Evolutionary conservation across 2,329 filamentous ascomycete genomes (phyloP), one percentile per base, ranked within the genome.

Genomic region (Meredithiella fracta): DNA sequence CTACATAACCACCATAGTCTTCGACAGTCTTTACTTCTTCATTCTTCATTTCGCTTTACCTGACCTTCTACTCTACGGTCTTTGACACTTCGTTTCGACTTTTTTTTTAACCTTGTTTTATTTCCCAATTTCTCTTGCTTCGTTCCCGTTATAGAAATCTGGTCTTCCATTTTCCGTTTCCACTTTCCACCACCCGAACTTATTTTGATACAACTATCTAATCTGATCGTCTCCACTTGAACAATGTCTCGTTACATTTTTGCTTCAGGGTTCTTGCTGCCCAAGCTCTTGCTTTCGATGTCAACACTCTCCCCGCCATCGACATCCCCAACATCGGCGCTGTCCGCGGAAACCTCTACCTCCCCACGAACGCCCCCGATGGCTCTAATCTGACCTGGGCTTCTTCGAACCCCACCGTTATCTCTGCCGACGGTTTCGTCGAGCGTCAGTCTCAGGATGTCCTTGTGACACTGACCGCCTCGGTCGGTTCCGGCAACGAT

Each of bases 311-410:
- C n/a, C 54, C 59, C 15, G 59, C 57, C 20, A 57, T 69, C 6
- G 51, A 60, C 1, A 57, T 69, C 1, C 62, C 60, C 40, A 70
- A 70, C 58, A 58, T 70, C 20, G 62, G 66, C 6, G 65, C 70
- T 51, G 64, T 72, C 50, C 64, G 67, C 17, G 67, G 69, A 23
- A 70, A 72, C 56, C 59, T 72, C 20, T 59, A 64, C 40, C 62
- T 72, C 3, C 69, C 69, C 11, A 40, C 60, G 1, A 58, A 61
- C 1, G 49, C 59, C 20, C 61, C 63, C 1, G 63, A 68, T 23
- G 65, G 64, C 0, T 58, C 65, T 2, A 31, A 62, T 2, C 59
- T 72, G n/a, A 64, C 62, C 3, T 72, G 69, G 69, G 51, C 60
- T 5, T 70, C 65, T 56, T 67, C 65, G 51, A 61, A 67, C 38